A percentile compares a stretch with the other conserved stretches of the same genome.
phyloP scores from a whole-genome alignment of 768 basidiomycete genomes.

The Kwoniella shandongensis region DNA sequence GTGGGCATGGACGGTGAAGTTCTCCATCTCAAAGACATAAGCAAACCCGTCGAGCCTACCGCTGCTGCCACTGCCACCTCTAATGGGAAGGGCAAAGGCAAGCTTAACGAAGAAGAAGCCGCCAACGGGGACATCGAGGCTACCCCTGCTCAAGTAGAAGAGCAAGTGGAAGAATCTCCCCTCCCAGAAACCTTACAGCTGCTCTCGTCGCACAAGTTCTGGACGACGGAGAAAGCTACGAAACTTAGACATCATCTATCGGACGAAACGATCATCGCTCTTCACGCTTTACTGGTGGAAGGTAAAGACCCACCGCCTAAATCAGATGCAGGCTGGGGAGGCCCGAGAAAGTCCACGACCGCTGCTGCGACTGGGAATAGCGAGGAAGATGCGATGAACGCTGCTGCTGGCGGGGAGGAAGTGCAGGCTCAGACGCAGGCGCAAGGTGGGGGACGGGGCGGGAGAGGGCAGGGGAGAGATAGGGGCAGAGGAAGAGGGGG shows the following conservation, averaged over 20 bases:
- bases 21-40: constrained; percentile 75
- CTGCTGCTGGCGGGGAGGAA: not conserved
- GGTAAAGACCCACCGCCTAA: constrained; percentile 74
- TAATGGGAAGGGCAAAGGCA: constrained; percentile 28
- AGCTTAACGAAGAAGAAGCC: constrained; percentile 4
- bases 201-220: constrained; percentile 26
- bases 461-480: constrained; percentile 45
- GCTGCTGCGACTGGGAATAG: constrained; percentile 23
- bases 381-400: constrained; percentile 37
- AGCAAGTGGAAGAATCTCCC: constrained; percentile 18
- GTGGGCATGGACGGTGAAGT: constrained; percentile 78
- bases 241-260: constrained; percentile 67
- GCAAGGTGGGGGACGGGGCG: constrained; percentile 12
- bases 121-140: not conserved
- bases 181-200: constrained; percentile 41
- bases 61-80: constrained; percentile 10
- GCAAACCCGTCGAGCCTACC: constrained; percentile 63
- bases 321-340: constrained; percentile 73
- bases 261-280: constrained; percentile 60
- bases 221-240: constrained; percentile 42
- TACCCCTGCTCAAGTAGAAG: constrained; percentile 15
- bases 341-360: constrained; percentile 16
- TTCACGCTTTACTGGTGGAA: constrained; percentile 76
- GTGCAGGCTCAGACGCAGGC: not conserved
- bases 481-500: constrained; percentile 43